Base-by-base conservation (phyloP, 495 filamentous ascomycete species). In the Penicillium antarcticum region DNA sequence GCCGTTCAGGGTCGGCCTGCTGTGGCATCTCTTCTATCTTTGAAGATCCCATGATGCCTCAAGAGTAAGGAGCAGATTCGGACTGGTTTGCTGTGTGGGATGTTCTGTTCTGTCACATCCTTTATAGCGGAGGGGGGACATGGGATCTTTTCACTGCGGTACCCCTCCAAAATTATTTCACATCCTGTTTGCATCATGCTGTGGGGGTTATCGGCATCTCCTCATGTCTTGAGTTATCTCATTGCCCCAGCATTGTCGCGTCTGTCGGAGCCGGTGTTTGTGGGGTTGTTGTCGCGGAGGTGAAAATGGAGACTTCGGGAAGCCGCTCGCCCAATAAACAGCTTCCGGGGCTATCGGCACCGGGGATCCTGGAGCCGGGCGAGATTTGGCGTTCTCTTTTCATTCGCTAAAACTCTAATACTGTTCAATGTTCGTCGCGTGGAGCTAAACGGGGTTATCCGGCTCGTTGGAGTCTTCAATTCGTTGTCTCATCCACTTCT, bases 271-370 rank as follows among this genome's bases (percentile, higher is more conserved):
- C 40, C 40, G 40, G 40, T 12, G 40, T 14, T 11, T 42, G 23
- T 42, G 40, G 40, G 40, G 36, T 5, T 18, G 19, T 1, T 18
- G 17, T 10, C 19, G 36, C 36, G 36, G 36, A 39, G 36, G 36
- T 39, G 36, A 18, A 5, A 36, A 36, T 17, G 36, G 13, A 39
- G 36, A 19, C 36, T 3, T 18, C 9, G 9, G 16, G 5, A 18
- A 6, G 14, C 16, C 14, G 12, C 16, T 39, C 5, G 19, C 7
- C 36, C 36, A 39, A 39, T 39, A 10, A 18, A 42, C 23, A 23
- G 23, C 31, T 34, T 26, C 50, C 53, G 34, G 47, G 40, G 37
- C 18, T 26, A 48, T 33, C 51, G 42, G 42, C 18, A 40, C 42
- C 42, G 39, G 18, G 17, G 39, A 6, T 29, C 5, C 26, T 29